A percentile compares a stretch with the other conserved stretches of the same genome.
phyloP scores from a whole-genome alignment of 1,284 basidiomycete genomes.

The Tausonia pullulans region DNA sequence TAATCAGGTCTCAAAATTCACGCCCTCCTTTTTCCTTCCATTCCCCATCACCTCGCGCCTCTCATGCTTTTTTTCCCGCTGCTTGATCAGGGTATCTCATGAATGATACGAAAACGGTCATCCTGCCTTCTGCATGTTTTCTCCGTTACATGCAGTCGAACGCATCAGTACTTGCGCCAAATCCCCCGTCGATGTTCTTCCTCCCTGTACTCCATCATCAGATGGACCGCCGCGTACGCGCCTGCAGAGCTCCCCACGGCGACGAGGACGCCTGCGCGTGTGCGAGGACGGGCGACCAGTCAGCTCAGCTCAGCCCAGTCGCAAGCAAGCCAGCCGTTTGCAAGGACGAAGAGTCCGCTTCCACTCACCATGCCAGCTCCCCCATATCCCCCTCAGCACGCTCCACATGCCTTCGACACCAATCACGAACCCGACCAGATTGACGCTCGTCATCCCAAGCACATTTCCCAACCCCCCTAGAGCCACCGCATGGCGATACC shows the following conservation, averaged over 20 bases:
- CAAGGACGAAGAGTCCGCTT: neutral
- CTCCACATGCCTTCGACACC: constrained; percentile 72
- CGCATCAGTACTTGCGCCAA: constrained; percentile 28
- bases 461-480: constrained; percentile 76
- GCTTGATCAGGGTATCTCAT: too few species aligned
- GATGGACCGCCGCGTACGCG: constrained; percentile 71
- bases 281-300: neutral
- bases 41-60: too few species aligned
- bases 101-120: too few species aligned
- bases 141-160: too few species aligned
- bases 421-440: constrained; percentile 90
- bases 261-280: constrained; percentile 51
- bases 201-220: constrained; percentile 87
- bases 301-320: constrained; percentile 2
- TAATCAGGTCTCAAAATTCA: too few species aligned
- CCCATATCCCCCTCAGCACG: constrained; percentile 55
- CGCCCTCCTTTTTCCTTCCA: too few species aligned
- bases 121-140: too few species aligned
- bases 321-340: neutral
- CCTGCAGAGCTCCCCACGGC: constrained; percentile 50
- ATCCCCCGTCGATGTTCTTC: constrained; percentile 32
- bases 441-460: constrained; percentile 83
- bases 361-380: constrained; percentile 51
- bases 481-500: constrained; percentile 83
- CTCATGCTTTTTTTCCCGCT: too few species aligned